phyloP scores from a whole-genome alignment of 345 rosid genomes.

The Erucastrum elatum region DNA sequence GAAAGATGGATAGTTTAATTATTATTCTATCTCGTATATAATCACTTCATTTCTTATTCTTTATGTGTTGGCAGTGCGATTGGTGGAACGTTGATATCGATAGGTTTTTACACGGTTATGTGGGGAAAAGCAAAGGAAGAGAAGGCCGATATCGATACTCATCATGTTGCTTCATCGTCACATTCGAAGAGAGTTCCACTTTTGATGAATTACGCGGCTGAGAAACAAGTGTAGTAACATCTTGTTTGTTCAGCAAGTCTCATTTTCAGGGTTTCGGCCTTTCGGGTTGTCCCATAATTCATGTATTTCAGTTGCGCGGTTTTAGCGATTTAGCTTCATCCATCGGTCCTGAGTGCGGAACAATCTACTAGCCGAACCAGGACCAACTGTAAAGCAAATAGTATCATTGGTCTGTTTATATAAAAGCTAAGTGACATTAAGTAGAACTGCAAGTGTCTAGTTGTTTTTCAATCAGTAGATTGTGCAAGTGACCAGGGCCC shows the following conservation, averaged over 20 bases:
- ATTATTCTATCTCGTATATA: neutral
- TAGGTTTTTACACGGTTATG: conserved; percentile 74
- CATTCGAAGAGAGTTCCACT: conserved; percentile 52
- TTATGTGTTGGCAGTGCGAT: conserved; percentile 49
- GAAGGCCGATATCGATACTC: conserved; percentile 29
- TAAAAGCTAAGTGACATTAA: neutral
- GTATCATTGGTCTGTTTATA: neutral
- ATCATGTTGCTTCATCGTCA: neutral
- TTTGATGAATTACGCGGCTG: conserved; percentile 46
- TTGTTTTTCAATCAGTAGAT: neutral
- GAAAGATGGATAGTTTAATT: neutral
- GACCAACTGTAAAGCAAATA: neutral
- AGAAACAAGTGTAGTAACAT: conserved; percentile 35
- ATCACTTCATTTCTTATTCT: neutral
- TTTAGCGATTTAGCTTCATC: neutral
- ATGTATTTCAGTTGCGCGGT: neutral
- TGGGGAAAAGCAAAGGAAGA: conserved; percentile 85
- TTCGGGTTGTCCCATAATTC: neutral
- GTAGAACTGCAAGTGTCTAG: neutral
- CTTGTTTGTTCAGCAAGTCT: neutral
- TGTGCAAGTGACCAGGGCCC: neutral
- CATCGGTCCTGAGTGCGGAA: neutral
- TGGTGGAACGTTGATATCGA: conserved; percentile 62
- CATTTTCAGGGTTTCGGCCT: neutral
- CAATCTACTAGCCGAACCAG: neutral